Evolutionary conservation across 1,139 yeast genomes (phyloP), one percentile per base, ranked within the genome.

Genomic region (Wickerhamomyces sp.): DNA sequence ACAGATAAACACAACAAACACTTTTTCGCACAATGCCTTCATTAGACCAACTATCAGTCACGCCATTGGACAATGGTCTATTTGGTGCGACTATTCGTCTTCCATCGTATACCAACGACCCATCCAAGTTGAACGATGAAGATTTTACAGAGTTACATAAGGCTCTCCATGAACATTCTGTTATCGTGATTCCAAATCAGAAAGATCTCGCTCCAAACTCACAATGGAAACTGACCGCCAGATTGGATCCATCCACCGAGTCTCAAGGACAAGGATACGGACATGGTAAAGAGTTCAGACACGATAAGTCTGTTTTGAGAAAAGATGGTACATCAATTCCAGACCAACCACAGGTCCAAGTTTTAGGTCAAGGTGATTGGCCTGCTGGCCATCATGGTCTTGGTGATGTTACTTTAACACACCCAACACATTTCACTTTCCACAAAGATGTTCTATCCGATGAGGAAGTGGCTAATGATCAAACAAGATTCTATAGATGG

Each of bases 401-500:
- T 51, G 83, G 77, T 12, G 79, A 75, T 36, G 75, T 85, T 45
- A 61, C 57, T 11, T 72, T 86, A 46, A 82, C 85, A 26, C 95
- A 86, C 54, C 95, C 95, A 30, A 77, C 86, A 4, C 95, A 86
- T 56, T 75, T 78, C 45, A 70, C 78, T 2, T 86, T 86, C 72
- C 95, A 86, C 62, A 78, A 78, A 46, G 62, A 69, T 15, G 70
- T 78, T 1, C 69, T 86, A 44, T 65, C 78, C n/a, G 70, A 72
- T 20, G 72, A 72, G 22, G 77, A 83, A 44, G 75, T 82, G 36
- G 70, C 70, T 4, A 65, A 72, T 21, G 75, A 78, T 37, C 71
- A 72, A 57, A 86, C 95, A 2, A 70, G 93, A 47, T 86, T 80
- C 58, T 86, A 85, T 71, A 75, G 95, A 62, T 86, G 95, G 95